These are phyloP conservation scores for Xylaria sp. DNA, from an alignment of 2,329 filamentous ascomycete species.

Conservation along the genomic window DNA sequence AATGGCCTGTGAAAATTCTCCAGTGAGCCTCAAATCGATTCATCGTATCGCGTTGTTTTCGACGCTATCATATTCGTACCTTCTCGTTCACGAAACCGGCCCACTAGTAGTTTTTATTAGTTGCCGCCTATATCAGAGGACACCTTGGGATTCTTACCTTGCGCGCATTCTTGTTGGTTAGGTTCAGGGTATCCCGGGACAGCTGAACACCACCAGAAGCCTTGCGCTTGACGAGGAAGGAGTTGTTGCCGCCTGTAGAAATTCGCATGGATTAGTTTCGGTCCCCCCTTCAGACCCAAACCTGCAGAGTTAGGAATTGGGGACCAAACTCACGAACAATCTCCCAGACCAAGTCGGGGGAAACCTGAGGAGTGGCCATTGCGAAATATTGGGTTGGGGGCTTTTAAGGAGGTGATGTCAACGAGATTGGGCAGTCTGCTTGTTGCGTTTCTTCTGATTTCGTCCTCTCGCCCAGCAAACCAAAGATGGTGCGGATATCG, in stretches of 20 bases:
- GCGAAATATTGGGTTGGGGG: slow-evolving; percentile 55
- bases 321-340: slow-evolving; percentile 80
- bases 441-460: slow-evolving; percentile 44
- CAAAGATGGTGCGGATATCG: slow-evolving; percentile 47
- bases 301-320: slow-evolving; percentile 1
- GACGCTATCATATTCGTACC: slow-evolving; percentile 63
- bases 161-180: slow-evolving; percentile 89
- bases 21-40: slow-evolving; percentile 31
- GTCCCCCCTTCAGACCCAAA: neutral
- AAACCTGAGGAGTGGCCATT: slow-evolving; percentile 77
- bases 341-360: slow-evolving; percentile 94
- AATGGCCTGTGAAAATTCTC: slow-evolving; percentile 72
- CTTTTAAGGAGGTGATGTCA: slow-evolving; percentile 33
- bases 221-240: slow-evolving; percentile 92
- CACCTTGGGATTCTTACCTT: slow-evolving; percentile 69
- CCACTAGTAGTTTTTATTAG: slow-evolving; percentile 69
- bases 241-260: slow-evolving; percentile 80
- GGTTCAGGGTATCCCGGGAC: slow-evolving; percentile 94
- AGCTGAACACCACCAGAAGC: slow-evolving; percentile 83
- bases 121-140: slow-evolving; percentile 25
- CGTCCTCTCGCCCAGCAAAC: slow-evolving; percentile 38
- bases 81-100: slow-evolving; percentile 94
- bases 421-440: slow-evolving; percentile 34
- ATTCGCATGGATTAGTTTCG: slow-evolving; percentile 41
- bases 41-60: slow-evolving; percentile 11